Conservation (phyloP, 2,329 filamentous ascomycete species). For the Ophiostoma sp. region DNA sequence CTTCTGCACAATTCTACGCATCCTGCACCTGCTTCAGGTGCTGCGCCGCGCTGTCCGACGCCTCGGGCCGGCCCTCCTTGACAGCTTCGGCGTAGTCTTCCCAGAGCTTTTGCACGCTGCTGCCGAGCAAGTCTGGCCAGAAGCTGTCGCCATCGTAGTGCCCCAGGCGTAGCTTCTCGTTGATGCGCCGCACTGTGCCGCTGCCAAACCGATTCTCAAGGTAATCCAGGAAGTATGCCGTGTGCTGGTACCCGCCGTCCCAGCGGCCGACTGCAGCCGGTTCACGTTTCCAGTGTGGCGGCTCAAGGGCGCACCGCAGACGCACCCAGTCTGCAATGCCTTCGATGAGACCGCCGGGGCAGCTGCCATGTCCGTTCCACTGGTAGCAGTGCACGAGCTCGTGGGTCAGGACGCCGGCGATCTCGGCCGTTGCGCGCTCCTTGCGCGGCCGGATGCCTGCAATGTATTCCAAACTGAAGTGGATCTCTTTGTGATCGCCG, state of each 20-base stretch:
- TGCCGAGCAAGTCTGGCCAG: constrained; percentile 63
- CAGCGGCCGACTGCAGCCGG: constrained; percentile 50
- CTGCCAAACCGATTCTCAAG: constrained; percentile 62
- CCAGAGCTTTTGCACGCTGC: constrained; percentile 65
- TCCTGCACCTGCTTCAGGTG: too few relatives aligned
- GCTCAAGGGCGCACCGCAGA: constrained; percentile 63
- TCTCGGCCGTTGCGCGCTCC: constrained; percentile 51
- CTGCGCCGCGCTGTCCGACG: neutral
- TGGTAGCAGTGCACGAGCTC: constrained; percentile 96
- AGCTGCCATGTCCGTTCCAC: constrained; percentile 57
- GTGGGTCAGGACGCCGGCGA: constrained; percentile 79
- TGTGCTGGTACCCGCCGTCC: constrained; percentile 86
- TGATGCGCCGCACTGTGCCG: constrained; percentile 57
- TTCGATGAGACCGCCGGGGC: constrained; percentile 76
- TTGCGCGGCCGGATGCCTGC: constrained; percentile 37
- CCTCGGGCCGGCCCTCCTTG: constrained; percentile 23
- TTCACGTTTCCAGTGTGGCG: constrained; percentile 75
- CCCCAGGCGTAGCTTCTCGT: constrained; percentile 59
- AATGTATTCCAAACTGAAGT: constrained; percentile 77
- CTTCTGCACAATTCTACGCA: too few relatives aligned
- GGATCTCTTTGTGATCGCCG: constrained; percentile 84
- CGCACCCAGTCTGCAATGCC: constrained; percentile 92
- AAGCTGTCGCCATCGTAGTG: constrained; percentile 61
- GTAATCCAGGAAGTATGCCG: constrained; percentile 85
- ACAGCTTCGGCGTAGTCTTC: constrained; percentile 55